Evolutionary conservation across 495 filamentous ascomycete genomes (phyloP), one percentile per base, ranked within the genome.

Genomic region (Talaromyces trachyspermus): DNA sequence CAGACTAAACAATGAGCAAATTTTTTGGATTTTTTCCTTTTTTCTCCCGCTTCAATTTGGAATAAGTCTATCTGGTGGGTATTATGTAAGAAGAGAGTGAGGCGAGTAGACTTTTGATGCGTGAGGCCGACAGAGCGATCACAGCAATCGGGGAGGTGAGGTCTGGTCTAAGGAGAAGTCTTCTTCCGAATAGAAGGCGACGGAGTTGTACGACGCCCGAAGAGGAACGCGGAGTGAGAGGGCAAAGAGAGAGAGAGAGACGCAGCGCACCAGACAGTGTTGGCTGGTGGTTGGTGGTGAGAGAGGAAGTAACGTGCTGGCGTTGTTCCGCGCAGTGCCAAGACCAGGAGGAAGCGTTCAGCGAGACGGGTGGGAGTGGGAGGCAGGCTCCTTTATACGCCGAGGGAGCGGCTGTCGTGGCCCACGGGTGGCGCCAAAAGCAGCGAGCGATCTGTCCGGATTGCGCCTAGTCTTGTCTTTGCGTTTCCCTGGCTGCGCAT

Each of bases 371-470:
- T 51, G 56, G 58, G 63, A 60, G 65, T 60, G 68, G 69, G 68
- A 70, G 68, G 61, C 62, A 63, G 65, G 60, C 53, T 53, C 66
- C 62, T 71, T 71, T 70, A 73, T 73, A 71, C 35, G 56, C 54
- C 36, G 52, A 54, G 52, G 38, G 42, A 12, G 43, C 17, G 43
- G 51, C 52, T 57, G 55, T 44, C 50, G 60, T 66, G 62, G 65
- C 53, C 50, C 49, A 54, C 56, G 56, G n/a, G 60, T 58, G 66
- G 66, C 63, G 65, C 57, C 56, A 63, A 72, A 70, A 69, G 61
- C 69, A 66, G 69, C 65, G 55, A 52, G 32, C 47, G 43, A 18
- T 36, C 32, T 19, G 20, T 20, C 30, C 44, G 20, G 5, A 22
- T 33, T 36, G 33, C 44, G 27, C 30, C 19, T 23, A 6, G 19